Conservation (phyloP, 768 basidiomycete genomes). For the Collybia sordida region DNA sequence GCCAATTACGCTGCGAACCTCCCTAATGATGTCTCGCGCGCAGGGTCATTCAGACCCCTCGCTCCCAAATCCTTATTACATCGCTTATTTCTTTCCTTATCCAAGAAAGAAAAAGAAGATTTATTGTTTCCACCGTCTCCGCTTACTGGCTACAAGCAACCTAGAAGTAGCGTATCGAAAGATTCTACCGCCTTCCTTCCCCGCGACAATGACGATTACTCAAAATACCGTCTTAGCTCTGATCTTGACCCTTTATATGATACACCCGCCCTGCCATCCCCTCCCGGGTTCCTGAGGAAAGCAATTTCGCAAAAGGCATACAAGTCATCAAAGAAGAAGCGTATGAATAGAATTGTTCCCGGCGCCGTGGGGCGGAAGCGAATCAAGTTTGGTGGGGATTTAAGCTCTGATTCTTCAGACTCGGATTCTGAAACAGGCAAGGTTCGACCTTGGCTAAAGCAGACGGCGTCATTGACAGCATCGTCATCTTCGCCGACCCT, state of each 20-base stretch:
- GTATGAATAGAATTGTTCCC: slow-evolving; percentile 1
- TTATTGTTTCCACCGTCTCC: slow-evolving; percentile 22
- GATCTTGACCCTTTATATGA: slow-evolving; percentile 3
- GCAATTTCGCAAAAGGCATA: slow-evolving; percentile 15
- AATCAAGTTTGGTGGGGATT: slow-evolving; percentile 30
- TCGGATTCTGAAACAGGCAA: slow-evolving; percentile 19
- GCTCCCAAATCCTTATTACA: slow-evolving; percentile 50
- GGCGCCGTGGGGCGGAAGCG: slow-evolving; percentile 22
- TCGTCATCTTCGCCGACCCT: slow-evolving; percentile 16
- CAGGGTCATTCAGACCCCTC: slow-evolving; percentile 57
- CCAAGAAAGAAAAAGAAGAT: slow-evolving; percentile 19
- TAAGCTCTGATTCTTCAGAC: slow-evolving; percentile 31
- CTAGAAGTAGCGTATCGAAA: slow-evolving; percentile 13
- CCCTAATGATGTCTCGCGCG: slow-evolving; percentile 52
- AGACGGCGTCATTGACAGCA: slow-evolving; percentile 15
- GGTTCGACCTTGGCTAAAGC: slow-evolving; percentile 12
- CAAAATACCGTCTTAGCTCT: neutral
- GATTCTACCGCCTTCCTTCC: slow-evolving; percentile 6
- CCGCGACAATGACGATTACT: slow-evolving; percentile 5
- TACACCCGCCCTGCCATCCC: slow-evolving; percentile 1
- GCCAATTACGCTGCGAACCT: slow-evolving; percentile 55
- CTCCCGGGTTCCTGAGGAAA: slow-evolving; percentile 27
- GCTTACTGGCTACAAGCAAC: slow-evolving; percentile 6
- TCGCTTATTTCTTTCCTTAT: slow-evolving; percentile 33
- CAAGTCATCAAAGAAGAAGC: slow-evolving; percentile 3